Evolutionary conservation across 176 grass and related monocot genomes (phyloP).

Genomic region (Oryza longistaminata): DNA sequence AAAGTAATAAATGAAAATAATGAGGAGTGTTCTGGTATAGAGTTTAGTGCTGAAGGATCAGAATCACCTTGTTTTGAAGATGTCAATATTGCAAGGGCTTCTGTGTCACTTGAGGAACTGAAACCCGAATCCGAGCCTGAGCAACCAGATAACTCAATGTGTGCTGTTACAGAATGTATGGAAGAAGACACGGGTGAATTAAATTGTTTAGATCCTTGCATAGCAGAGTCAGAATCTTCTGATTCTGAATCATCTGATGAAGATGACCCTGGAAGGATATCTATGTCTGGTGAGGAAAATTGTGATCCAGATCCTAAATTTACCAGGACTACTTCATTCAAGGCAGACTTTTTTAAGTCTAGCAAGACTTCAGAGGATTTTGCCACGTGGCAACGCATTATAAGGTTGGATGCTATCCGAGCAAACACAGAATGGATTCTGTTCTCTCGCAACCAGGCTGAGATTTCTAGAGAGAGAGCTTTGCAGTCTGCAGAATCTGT

Average conservation of each 20-base stretch:
- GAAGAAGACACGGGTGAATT: conserved; percentile 45
- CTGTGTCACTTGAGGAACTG: conserved; percentile 47
- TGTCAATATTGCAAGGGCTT: conserved; percentile 21
- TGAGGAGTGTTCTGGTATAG: conserved; percentile 51
- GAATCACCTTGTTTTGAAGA: conserved; percentile 69
- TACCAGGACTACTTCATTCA: conserved; percentile 55
- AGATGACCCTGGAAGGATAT: conserved; percentile 64
- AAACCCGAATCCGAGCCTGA: conserved; percentile 47
- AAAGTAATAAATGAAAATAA: conserved; percentile 69
- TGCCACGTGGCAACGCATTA: conserved; percentile 86
- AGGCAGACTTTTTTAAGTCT: conserved; percentile 55
- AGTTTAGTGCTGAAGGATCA: conserved; percentile 52
- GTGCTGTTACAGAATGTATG: conserved; percentile 29
- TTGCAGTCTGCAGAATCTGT: conserved; percentile 52
- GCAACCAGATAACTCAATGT: conserved; percentile 38
- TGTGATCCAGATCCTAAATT: conserved; percentile 61
- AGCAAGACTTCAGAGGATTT: conserved; percentile 73
- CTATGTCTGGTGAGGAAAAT: conserved; percentile 48
- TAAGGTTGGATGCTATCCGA: conserved; percentile 85
- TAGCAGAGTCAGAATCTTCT: conserved; percentile 73
- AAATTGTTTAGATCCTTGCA: conserved; percentile 53
- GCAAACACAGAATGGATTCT: conserved; percentile 79
- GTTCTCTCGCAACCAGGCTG: conserved; percentile 57
- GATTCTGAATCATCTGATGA: conserved; percentile 85
- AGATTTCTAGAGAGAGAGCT: conserved; percentile 63